phyloP scores from a whole-genome alignment of 2,329 filamentous ascomycete genomes.

The Ophiostoma populinum region DNA sequence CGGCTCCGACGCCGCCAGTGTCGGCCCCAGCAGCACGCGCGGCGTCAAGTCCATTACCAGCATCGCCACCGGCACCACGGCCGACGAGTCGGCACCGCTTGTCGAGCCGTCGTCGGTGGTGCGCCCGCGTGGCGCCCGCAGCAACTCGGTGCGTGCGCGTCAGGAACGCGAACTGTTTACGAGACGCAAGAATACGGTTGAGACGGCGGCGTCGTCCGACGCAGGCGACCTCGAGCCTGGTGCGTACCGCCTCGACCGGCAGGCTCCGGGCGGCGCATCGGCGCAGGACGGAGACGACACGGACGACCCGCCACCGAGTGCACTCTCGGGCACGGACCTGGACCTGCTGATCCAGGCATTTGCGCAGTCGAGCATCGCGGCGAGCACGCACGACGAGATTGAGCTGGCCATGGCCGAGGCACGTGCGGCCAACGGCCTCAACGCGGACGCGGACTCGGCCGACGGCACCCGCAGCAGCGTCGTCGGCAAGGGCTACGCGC shows the following conservation, averaged over 20 bases:
- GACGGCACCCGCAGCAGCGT: constrained; percentile 28
- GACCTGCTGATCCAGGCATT: constrained; percentile 68
- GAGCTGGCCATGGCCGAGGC: constrained; percentile 47
- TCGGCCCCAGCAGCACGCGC: constrained; percentile 70
- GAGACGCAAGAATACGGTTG: constrained; percentile 48
- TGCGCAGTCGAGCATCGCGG: constrained; percentile 58
- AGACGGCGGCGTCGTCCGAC: constrained; percentile 46
- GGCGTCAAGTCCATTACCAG: constrained; percentile 85
- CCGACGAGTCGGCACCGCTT: constrained; percentile 43
- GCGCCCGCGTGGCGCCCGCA: constrained; percentile 52
- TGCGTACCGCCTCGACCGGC: constrained; percentile 33
- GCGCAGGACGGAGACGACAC: constrained; percentile 47
- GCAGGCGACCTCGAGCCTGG: constrained; percentile 33
- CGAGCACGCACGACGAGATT: constrained; percentile 62
- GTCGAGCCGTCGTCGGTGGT: constrained; percentile 30
- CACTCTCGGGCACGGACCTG: constrained; percentile 54
- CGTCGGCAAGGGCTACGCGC: constrained; percentile 64
- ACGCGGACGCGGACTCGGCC: constrained; percentile 16
- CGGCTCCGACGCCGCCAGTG: constrained; percentile 40
- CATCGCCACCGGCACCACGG: constrained; percentile 53
- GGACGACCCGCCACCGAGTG: constrained; percentile 42
- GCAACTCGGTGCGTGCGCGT: constrained; percentile 64
- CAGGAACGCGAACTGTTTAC: constrained; percentile 88
- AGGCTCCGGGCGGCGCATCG: constrained; percentile 25
- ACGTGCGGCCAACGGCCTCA: constrained; percentile 47